Conservation (phyloP, 805 yeast species). For the Candida piceae region DNA sequence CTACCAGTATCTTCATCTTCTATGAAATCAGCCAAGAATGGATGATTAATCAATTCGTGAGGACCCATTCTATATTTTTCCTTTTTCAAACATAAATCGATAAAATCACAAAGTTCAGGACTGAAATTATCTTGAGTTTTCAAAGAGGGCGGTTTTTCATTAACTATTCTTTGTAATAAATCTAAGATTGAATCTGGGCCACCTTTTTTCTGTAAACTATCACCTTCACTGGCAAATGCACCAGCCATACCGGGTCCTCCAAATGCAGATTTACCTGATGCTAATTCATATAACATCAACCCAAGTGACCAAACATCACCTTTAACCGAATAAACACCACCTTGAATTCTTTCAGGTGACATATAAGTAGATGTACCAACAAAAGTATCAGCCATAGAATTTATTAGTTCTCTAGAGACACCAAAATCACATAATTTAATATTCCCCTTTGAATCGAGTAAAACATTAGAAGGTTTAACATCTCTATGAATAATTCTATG, state of each 20-base stretch:
- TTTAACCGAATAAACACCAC: slow-evolving; percentile 87
- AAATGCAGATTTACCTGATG: slow-evolving; percentile 81
- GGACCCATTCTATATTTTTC: slow-evolving; percentile 75
- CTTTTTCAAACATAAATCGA: slow-evolving; percentile 68
- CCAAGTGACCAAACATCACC: slow-evolving; percentile 98
- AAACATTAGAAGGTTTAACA: slow-evolving; percentile 91
- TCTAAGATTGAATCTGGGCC: slow-evolving; percentile 84
- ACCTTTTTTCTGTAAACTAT: slow-evolving; percentile 22
- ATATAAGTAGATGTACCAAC: slow-evolving; percentile 97
- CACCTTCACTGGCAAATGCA: too few relatives aligned
- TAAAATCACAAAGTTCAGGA: slow-evolving; percentile 54
- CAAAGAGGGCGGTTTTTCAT: slow-evolving; percentile 82
- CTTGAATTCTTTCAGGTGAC: slow-evolving; percentile 97
- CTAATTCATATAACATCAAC: slow-evolving; percentile 80
- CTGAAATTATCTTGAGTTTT: slow-evolving; percentile 41
- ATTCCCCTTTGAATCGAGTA: slow-evolving; percentile 80
- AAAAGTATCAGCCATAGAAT: slow-evolving; percentile 94
- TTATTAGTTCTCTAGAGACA: slow-evolving; percentile 84
- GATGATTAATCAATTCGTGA: slow-evolving; percentile 50
- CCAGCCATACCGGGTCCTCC: slow-evolving; percentile 39
- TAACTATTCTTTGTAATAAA: slow-evolving; percentile 84
- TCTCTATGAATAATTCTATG: slow-evolving; percentile 94
- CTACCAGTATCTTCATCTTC: slow-evolving; percentile 32
- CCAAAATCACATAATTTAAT: slow-evolving; percentile 96
- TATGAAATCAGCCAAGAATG: slow-evolving; percentile 26